These are phyloP conservation scores for Kockiozyma suomiensis DNA, from an alignment of 805 yeast genomes.

Conservation along the genomic window DNA sequence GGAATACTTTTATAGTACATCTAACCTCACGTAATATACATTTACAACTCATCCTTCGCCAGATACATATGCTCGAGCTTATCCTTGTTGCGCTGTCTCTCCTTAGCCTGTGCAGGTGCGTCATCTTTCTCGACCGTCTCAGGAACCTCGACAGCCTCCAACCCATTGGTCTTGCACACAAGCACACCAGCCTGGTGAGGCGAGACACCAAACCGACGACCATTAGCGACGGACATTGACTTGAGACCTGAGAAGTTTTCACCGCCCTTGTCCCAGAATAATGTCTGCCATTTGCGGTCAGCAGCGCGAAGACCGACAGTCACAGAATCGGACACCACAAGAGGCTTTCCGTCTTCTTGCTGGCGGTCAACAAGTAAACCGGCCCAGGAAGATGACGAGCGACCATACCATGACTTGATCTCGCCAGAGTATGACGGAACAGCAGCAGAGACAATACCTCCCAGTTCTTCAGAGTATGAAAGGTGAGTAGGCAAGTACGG, in stretches of 20 bases:
- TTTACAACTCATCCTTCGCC: conserved; percentile 29
- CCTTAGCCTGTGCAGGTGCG: conserved; percentile 6
- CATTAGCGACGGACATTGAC: conserved; percentile 30
- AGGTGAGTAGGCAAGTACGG: conserved; percentile 30
- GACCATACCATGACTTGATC: conserved; percentile 28
- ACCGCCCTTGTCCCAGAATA: conserved; percentile 31
- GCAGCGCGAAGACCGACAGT: conserved; percentile 15
- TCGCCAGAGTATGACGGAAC: conserved; percentile 23
- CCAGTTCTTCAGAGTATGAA: conserved; percentile 30
- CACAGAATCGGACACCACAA: conserved; percentile 29
- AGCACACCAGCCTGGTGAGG: conserved; percentile 32
- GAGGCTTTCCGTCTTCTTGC: conserved; percentile 20
- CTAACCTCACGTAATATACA: neutral
- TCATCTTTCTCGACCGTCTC: conserved; percentile 3
- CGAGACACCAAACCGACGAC: conserved; percentile 32
- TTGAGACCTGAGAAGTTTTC: conserved; percentile 23
- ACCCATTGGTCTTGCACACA: conserved; percentile 30
- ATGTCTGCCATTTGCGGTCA: conserved; percentile 32
- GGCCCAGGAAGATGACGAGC: conserved; percentile 30
- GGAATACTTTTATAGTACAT: neutral
- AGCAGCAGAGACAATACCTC: conserved; percentile 25
- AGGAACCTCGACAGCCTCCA: conserved; percentile 29
- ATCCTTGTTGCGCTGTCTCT: conserved; percentile 11
- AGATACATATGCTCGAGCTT: conserved; percentile 29
- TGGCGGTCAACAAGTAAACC: conserved; percentile 26